Percentiles rank a stretch among this genome's conserved stretches.
phyloP scores from a whole-genome alignment of 2,329 filamentous ascomycete genomes.

The Scleromitrula shiraiana region DNA sequence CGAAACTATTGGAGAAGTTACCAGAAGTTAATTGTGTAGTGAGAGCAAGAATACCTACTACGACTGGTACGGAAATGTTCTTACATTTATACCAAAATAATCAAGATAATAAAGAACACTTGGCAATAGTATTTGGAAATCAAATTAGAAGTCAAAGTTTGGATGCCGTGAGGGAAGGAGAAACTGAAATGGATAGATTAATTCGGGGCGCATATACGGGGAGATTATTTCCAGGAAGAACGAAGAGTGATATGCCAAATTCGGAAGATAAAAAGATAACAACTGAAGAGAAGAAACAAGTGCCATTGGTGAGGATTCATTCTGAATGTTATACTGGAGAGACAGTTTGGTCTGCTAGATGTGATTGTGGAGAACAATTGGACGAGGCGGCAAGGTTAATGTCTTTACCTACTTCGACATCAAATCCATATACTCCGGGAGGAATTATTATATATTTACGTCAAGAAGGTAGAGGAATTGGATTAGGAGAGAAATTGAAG shows the following conservation, averaged over 20 bases:
- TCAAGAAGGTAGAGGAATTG: constrained; percentile 93
- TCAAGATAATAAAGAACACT: constrained; percentile 88
- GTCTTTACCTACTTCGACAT: constrained; percentile 55
- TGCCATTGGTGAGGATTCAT: constrained; percentile 84
- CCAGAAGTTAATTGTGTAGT: constrained; percentile 91
- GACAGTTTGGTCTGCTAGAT: constrained; percentile 95
- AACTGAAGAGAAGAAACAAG: constrained; percentile 10
- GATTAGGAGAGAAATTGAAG: constrained; percentile 90
- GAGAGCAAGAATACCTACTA: constrained; percentile 88
- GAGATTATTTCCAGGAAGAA: constrained; percentile 75
- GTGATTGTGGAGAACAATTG: constrained; percentile 95
- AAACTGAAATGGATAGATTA: constrained; percentile 86
- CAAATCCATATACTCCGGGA: constrained; percentile 38
- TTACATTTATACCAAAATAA: constrained; percentile 90
- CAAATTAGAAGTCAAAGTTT: constrained; percentile 68
- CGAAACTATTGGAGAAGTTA: constrained; percentile 64
- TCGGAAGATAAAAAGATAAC: constrained; percentile 1
- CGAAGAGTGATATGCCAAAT: constrained; percentile 36
- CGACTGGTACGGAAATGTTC: constrained; percentile 90
- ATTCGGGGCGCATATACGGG: constrained; percentile 90
- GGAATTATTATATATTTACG: constrained; percentile 94
- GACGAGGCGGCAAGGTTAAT: constrained; percentile 94
- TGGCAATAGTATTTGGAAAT: constrained; percentile 93
- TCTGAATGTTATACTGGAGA: constrained; percentile 98
- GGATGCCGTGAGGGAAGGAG: constrained; percentile 63